Base-by-base conservation (phyloP, 108 stramenopile species). In the Cyclotella baltica region DNA sequence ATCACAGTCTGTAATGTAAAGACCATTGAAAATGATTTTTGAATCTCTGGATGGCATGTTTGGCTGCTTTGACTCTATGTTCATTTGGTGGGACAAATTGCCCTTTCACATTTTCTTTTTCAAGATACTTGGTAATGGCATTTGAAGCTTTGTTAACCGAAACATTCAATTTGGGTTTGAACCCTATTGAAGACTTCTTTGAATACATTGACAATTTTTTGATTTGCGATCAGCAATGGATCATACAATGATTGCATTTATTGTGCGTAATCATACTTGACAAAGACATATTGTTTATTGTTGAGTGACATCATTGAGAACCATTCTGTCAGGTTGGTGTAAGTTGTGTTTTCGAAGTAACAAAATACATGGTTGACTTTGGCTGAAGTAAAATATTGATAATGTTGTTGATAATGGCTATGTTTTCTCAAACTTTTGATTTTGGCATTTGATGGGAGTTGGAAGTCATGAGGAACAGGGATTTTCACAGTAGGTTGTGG, bases 251-350 rank as follows among this genome's bases (percentile, higher is more conserved):
- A 88, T 88, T 47, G 62, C 28, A 63, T 85, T 82, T 37, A 56
- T 68, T 20, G 75, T 85, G n/a, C n/a, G 56, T 83, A 83, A 43
- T 84, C 73, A 59, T 88, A 88, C 18, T 81, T 2, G 10, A 89
- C 61, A 20, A 86, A 67, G 11, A 80, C 11, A 56, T 83, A 80
- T 25, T 74, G 31, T 28, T 77, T 67, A 37, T 77, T 78, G 18
- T 62, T 34, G 15, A 36, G 22, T 1, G 82, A 83, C 16, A 63
- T 50, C 10, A 73, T 33, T 13, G 74, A 72, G 50, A 87, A 80
- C 2, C 30, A 20, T 25, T 86, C 88, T 10, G 86, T 85, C 8
- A 46, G 18, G 16, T 75, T 64, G 2, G 40, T 75, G 23, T 75
- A 75, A 1, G 52, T 52, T 13, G 46, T 58, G 0, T 57, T 57